Evolutionary conservation across 371 early-diverging fungal genomes (phyloP).

Genomic region (Pancytospora philotis): DNA sequence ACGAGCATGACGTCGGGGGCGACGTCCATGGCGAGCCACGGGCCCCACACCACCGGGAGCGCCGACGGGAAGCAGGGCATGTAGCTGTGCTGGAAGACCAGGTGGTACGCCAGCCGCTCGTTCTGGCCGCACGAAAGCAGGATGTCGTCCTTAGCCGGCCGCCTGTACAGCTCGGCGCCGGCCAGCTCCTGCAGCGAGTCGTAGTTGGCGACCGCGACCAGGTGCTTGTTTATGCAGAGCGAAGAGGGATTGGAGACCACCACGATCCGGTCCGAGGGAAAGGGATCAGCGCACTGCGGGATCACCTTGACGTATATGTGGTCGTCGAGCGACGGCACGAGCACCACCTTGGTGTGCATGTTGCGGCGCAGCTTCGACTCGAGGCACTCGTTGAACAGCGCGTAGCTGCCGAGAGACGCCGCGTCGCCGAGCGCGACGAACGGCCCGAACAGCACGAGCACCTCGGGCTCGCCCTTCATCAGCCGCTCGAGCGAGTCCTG

Average conservation of each 20-base stretch:
- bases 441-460: constrained; percentile 45
- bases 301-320: constrained; percentile 12
- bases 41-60: constrained; percentile 16
- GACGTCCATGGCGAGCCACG: constrained; percentile 19
- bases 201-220: constrained; percentile 31
- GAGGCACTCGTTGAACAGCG: constrained; percentile 14
- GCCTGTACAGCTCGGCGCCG: constrained; percentile 20
- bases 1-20: constrained; percentile 46
- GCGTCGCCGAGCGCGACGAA: not conserved
- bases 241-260: constrained; percentile 37
- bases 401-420: not conserved
- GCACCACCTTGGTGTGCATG: constrained; percentile 15
- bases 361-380: constrained; percentile 2
- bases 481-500: constrained; percentile 13
- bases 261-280: constrained; percentile 3
- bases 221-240: constrained; percentile 30
- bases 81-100: constrained; percentile 45
- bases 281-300: constrained; percentile 27
- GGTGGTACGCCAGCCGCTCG: constrained; percentile 32
- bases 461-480: constrained; percentile 4
- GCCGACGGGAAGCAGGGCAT: constrained; percentile 40
- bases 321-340: constrained; percentile 43
- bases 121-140: constrained; percentile 26
- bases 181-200: constrained; percentile 30
- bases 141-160: constrained; percentile 17